These are phyloP conservation scores for Taxawa tesnikishii DNA, from an alignment of 2,329 filamentous ascomycete genomes.

Conservation along the genomic window DNA sequence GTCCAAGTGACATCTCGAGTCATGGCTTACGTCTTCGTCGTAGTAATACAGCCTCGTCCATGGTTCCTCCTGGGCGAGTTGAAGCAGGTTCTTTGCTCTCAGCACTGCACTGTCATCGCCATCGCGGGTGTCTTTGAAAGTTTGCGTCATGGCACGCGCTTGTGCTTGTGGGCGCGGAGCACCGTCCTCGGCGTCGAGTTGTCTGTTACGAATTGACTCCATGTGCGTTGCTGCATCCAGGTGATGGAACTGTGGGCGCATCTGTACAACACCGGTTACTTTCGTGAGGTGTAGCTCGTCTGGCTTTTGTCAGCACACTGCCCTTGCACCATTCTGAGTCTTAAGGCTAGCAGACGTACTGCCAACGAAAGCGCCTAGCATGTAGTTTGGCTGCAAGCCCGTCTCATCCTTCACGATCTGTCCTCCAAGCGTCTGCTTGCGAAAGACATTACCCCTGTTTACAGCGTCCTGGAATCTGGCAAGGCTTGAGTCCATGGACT, in stretches of 20 bases:
- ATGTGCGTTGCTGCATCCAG: constrained; percentile 68
- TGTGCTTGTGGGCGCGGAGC: constrained; percentile 24
- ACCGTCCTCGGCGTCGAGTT: constrained; percentile 33
- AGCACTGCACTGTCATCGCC: constrained; percentile 51
- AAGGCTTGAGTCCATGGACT: constrained; percentile 23
- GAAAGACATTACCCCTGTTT: constrained; percentile 58
- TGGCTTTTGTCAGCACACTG: too few species aligned
- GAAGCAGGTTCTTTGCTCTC: constrained; percentile 64
- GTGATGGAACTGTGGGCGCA: constrained; percentile 87
- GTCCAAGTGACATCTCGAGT: too few species aligned
- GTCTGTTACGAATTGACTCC: constrained; percentile 21
- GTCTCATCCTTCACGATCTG: constrained; percentile 58
- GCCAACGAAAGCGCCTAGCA: constrained; percentile 82
- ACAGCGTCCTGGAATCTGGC: constrained; percentile 55
- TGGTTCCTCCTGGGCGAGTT: constrained; percentile 64
- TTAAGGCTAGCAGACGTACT: too few species aligned
- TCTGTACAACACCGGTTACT: constrained; percentile 69
- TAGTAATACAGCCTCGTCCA: constrained; percentile 74
- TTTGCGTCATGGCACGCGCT: constrained; percentile 12
- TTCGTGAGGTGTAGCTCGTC: constrained; percentile 79
- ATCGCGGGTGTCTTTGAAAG: constrained; percentile 30
- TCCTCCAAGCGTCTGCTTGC: constrained; percentile 75
- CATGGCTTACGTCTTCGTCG: constrained; percentile 61
- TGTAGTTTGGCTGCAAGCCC: constrained; percentile 58
- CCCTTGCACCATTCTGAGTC: too few species aligned